Percentiles rank a stretch among this genome's conserved stretches.
Evolutionary conservation across 257 asterid genomes (phyloP).

Genomic region (Anisodus acutangulus): DNA sequence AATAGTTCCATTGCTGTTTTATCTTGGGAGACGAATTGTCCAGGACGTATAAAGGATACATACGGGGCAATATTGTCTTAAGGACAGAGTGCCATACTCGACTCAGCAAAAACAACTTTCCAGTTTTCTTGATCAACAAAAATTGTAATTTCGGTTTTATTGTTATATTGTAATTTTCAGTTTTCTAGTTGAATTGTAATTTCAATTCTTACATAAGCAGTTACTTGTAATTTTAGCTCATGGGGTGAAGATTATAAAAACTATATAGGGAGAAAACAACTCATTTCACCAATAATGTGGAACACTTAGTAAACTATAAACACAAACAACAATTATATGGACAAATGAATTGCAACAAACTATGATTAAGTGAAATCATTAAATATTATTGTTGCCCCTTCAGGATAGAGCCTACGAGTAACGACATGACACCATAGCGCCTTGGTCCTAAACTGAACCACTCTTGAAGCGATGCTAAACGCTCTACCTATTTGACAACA

Average conservation of each 20-base stretch:
- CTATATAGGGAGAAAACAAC: not conserved
- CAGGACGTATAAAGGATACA: too few species aligned
- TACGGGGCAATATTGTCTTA: too few species aligned
- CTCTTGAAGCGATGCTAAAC: not conserved
- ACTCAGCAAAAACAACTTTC: too few species aligned
- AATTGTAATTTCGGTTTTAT: too few species aligned
- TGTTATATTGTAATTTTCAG: too few species aligned
- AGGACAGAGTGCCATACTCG: too few species aligned
- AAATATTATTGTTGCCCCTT: not conserved
- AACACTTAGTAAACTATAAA: not conserved
- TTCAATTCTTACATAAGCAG: too few species aligned
- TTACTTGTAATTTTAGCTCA: too few species aligned
- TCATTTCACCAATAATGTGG: not conserved
- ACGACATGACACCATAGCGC: not conserved
- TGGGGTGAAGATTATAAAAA: not conserved
- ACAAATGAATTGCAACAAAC: not conserved
- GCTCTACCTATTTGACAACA: not conserved
- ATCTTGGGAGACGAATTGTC: too few species aligned
- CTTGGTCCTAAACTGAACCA: not conserved
- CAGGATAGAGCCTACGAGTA: not conserved
- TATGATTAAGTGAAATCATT: not conserved
- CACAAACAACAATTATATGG: constrained; percentile 16
- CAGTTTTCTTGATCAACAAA: too few species aligned
- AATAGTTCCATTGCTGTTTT: too few species aligned
- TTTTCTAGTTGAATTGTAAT: too few species aligned